phyloP scores from a whole-genome alignment of 768 basidiomycete species.

The Russula lepida region DNA sequence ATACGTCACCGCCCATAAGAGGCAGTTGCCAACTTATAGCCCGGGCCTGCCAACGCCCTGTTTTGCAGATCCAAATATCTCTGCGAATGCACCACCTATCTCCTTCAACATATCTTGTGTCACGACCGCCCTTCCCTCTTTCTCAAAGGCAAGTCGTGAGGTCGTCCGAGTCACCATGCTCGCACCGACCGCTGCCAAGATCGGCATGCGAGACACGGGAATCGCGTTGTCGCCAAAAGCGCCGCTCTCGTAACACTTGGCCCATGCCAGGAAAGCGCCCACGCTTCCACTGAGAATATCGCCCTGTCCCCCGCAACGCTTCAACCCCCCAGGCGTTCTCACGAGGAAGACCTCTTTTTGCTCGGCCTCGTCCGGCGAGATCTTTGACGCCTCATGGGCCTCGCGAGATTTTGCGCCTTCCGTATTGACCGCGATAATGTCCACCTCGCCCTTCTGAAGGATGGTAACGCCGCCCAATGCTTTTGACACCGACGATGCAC shows the following conservation, averaged over 20 bases:
- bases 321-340: conserved; percentile 70
- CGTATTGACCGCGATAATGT: conserved; percentile 76
- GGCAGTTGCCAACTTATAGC: conserved; percentile 25
- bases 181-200: conserved; percentile 78
- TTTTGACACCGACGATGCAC: conserved; percentile 65
- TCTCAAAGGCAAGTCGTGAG: conserved; percentile 65
- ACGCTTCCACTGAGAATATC: conserved; percentile 86
- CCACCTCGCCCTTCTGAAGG: conserved; percentile 76
- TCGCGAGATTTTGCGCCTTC: conserved; percentile 40
- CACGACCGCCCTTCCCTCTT: conserved; percentile 71
- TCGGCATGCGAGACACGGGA: conserved; percentile 58
- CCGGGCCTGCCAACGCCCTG: conserved; percentile 24
- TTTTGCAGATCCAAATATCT: conserved; percentile 48
- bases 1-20: not conserved
- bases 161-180: conserved; percentile 84
- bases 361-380: conserved; percentile 26
- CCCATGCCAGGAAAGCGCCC: conserved; percentile 91
- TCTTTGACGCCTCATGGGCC: conserved; percentile 35
- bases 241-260: conserved; percentile 83
- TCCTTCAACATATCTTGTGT: conserved; percentile 42
- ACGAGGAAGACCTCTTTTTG: conserved; percentile 48
- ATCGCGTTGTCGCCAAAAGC: conserved; percentile 56
- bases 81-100: conserved; percentile 58
- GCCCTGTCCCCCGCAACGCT: conserved; percentile 94
- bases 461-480: conserved; percentile 82